A percentile compares a stretch with the other conserved stretches of the same genome.
These are phyloP conservation scores for Poa annua DNA, from an alignment of 176 grass and related monocot genomes.

Conservation along the genomic window DNA sequence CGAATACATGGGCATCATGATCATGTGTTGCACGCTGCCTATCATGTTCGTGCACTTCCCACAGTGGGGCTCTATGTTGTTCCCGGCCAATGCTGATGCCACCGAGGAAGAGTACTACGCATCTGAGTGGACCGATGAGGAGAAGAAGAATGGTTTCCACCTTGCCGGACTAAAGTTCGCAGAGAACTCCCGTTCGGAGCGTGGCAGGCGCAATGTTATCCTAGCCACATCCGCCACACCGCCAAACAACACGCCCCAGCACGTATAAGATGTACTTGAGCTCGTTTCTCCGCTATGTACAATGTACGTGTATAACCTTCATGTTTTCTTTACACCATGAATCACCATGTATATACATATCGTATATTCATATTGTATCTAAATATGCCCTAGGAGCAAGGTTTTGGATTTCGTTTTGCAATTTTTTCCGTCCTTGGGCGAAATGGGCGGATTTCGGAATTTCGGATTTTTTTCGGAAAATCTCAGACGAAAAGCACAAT, in stretches of 20 bases:
- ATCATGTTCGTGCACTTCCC: not conserved
- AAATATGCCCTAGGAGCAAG: too few species aligned
- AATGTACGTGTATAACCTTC: too few species aligned
- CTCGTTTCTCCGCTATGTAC: too few species aligned
- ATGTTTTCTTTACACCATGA: too few species aligned
- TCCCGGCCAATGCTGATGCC: not conserved
- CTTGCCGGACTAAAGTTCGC: not conserved
- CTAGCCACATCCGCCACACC: constrained; percentile 48
- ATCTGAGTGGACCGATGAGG: not conserved
- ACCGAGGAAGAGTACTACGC: not conserved
- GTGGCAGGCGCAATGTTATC: constrained; percentile 11
- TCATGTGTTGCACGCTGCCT: not conserved
- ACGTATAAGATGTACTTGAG: constrained; percentile 35
- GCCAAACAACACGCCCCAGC: constrained; percentile 39
- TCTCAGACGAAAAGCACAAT: too few species aligned
- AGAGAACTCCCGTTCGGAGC: not conserved
- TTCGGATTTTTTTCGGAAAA: too few species aligned
- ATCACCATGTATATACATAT: too few species aligned
- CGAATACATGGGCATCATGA: not conserved
- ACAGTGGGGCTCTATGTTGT: constrained; percentile 4
- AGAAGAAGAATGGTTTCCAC: not conserved
- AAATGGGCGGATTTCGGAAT: too few species aligned
- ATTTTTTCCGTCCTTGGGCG: too few species aligned
- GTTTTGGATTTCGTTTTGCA: too few species aligned
- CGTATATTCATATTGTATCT: too few species aligned